phyloP scores from a whole-genome alignment of 108 stramenopile genomes.

The Cyclotella kingstonii region DNA sequence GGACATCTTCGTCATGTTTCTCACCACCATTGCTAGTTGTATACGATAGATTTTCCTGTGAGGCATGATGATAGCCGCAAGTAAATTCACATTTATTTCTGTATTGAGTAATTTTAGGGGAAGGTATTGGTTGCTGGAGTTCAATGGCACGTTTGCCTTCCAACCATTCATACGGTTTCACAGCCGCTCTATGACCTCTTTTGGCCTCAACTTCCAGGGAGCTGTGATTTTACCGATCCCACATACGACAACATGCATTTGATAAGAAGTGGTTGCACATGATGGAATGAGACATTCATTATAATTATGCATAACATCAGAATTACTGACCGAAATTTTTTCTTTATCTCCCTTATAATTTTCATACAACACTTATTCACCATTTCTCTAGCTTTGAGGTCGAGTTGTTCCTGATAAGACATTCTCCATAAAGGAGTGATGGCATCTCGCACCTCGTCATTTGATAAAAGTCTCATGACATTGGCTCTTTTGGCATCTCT shows the following conservation, averaged over 20 bases:
- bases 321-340: conserved; percentile 44
- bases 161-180: conserved; percentile 53
- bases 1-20: conserved; percentile 2
- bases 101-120: conserved; percentile 56
- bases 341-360: conserved; percentile 65
- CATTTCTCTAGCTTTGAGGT: conserved; percentile 57
- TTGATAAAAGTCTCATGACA: conserved; percentile 8
- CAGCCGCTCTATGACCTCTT: conserved; percentile 26
- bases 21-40: conserved; percentile 4
- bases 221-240: not conserved
- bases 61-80: conserved; percentile 53
- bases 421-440: conserved; percentile 62
- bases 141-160: conserved; percentile 45
- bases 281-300: not conserved
- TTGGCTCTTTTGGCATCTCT: conserved; percentile 15
- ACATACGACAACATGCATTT: not conserved
- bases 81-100: conserved; percentile 94
- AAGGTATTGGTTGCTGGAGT: conserved; percentile 50
- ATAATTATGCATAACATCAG: not conserved
- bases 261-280: not conserved
- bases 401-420: conserved; percentile 56
- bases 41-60: no score
- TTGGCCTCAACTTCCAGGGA: conserved; percentile 51
- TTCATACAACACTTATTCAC: conserved; percentile 61
- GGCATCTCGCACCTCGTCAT: conserved; percentile 63